Evolutionary conservation across 495 filamentous ascomycete species (phyloP), one percentile per base, ranked within the genome.

Genomic region (Xylaria sp.): DNA sequence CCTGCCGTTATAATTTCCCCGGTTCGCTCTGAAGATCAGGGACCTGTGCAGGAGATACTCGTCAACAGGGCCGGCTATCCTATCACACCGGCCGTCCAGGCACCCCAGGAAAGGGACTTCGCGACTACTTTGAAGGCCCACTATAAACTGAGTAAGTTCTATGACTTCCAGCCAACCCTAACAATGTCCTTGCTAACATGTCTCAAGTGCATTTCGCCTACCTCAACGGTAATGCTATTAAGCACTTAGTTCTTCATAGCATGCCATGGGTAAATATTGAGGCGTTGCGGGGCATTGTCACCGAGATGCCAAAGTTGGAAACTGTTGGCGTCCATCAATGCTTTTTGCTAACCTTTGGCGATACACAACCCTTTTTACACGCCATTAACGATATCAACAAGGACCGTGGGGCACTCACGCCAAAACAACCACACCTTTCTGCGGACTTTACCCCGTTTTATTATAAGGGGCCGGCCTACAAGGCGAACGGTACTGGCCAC

Each of bases 371-470:
- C 3, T 24, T 77, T 0, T 35, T 80, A 4, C 43, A 57, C 1
- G 29, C 52, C 0, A 50, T 77, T 0, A 72, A 74, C 12, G 40
- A 43, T 1, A 67, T 65, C 31, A 75, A 78, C 15, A 26, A 61
- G 3, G 46, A 26, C 40, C 52, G 4, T 0, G n/a, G 31, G 5
- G 31, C 55, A 12, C 26, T 24, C 3, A 3, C 37, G 17, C n/a
- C n/a, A n/a, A n/a, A n/a, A 43, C 37, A 37, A 12, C 63, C 63
- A 2, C 63, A 67, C 7, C 19, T 75, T 0, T 44, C 43, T 0
- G 12, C 69, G 0, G 78, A 79, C 41, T 79, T 76, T 29, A 73
- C 62, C 3, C 78, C 78, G 0, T 64, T 64, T 26, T 80, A 79
- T 33, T 77, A 77, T 48, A 53, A 41, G 19, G 71, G 73, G 3